Conservation (phyloP, 73 alveolate genomes). For the Paramecium bursaria region DNA sequence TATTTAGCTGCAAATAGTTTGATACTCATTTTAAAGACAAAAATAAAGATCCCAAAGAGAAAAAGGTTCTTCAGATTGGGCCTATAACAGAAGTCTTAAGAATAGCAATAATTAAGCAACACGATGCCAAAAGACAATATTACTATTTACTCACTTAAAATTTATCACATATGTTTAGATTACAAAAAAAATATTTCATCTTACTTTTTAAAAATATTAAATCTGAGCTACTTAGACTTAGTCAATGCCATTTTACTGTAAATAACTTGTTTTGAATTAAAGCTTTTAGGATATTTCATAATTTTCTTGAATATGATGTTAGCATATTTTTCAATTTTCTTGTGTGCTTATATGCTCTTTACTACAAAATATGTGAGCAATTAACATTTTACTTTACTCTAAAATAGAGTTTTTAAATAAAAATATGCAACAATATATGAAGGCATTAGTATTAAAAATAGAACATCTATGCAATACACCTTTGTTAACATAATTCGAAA, state of each 20-base stretch:
- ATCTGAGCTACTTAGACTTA: slow-evolving; percentile 39
- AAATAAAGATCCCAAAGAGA: neutral
- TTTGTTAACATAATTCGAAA: slow-evolving; percentile 7
- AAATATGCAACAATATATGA: slow-evolving; percentile 42
- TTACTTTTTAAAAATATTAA: too few species aligned
- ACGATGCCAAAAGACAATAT: neutral
- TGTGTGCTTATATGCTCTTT: slow-evolving; percentile 1
- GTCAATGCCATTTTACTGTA: slow-evolving; percentile 30
- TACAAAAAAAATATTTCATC: too few species aligned
- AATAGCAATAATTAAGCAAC: neutral
- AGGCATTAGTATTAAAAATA: slow-evolving; percentile 15
- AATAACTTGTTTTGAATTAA: neutral
- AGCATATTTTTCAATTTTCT: neutral
- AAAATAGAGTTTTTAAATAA: neutral
- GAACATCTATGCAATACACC: neutral
- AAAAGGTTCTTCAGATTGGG: neutral
- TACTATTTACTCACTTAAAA: neutral
- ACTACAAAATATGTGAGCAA: neutral
- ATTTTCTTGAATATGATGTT: slow-evolving; percentile 6
- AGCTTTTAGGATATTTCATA: neutral
- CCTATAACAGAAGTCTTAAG: neutral
- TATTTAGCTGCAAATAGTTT: neutral
- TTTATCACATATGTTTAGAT: too few species aligned
- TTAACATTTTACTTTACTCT: neutral
- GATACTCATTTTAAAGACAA: neutral